Evolutionary conservation across 495 filamentous ascomycete genomes (phyloP), one percentile per base, ranked within the genome.

Genomic region (Hyaloscypha hepaticicola): DNA sequence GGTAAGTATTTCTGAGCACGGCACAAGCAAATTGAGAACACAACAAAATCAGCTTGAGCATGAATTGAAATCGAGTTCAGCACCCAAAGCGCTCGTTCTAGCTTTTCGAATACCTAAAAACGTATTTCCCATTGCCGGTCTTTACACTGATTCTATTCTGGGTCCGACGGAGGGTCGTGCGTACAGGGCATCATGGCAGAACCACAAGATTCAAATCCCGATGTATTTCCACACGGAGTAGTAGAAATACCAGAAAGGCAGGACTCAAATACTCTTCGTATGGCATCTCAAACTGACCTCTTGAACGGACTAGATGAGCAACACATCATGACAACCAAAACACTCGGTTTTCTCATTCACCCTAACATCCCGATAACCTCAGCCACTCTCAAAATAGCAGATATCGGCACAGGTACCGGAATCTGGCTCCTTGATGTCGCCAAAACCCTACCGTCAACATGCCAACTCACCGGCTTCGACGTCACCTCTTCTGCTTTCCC

Each of bases 381-480:
- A 24, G 19, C 52, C 5, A 19, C n/a, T 33, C 33, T 58, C 5
- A 53, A 48, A 27, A 68, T 74, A 29, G 70, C 70, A 33, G 72
- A 74, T 58, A 55, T 74, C 2, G 68, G 58, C 29, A 71, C 68
- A 33, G 72, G 68, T 19, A 72, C 72, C 1, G 70, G 55, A 25
- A 64, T 66, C n/a, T 74, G 68, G 68, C 70, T 76, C n/a, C 63
- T 72, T 24, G 71, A 74, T 41, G 24, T 74, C 14, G 69, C 74
- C 60, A 71, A 70, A 58, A 49, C n/a, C 19, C 63, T 73, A 0
- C 74, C 74, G 0, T 26, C 68, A 21, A 70, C 74, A 2, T 69
- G 69, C 38, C 65, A 71, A 6, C 65, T 79, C 28, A 69, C 69
- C 31, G 78, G 78, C 64, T 79, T 74, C 63, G 78, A 81, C 68